Evolutionary conservation across 2,329 filamentous ascomycete genomes (phyloP).

Genomic region (Gaeumannomyces sp.): DNA sequence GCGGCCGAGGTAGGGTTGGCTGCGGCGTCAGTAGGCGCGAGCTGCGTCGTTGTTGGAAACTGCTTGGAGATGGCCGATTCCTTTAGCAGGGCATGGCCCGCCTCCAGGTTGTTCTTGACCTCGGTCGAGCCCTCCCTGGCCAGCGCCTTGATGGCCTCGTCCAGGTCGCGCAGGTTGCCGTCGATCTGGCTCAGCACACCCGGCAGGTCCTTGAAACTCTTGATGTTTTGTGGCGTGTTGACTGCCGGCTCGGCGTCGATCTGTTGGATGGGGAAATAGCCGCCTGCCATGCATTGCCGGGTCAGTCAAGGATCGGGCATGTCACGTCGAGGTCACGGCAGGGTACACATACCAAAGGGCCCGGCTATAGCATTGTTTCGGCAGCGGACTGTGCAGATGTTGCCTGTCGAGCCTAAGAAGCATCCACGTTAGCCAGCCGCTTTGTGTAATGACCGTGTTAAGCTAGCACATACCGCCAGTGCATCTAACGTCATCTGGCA

Average conservation of each 20-base stretch:
- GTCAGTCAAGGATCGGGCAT: too few species aligned
- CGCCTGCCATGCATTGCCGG: slow-evolving; percentile 8
- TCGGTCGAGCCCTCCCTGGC: too few species aligned
- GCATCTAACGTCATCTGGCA: slow-evolving; percentile 44
- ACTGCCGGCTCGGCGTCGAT: slow-evolving; percentile 33
- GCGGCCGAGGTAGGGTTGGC: too few species aligned
- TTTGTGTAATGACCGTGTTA: too few species aligned
- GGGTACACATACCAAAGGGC: slow-evolving; percentile 27
- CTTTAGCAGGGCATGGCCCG: too few species aligned
- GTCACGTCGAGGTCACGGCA: too few species aligned
- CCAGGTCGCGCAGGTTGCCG: slow-evolving; percentile 44
- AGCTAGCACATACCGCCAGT: slow-evolving; percentile 35
- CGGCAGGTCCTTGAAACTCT: slow-evolving; percentile 37
- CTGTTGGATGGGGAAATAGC: slow-evolving; percentile 54
- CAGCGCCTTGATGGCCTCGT: slow-evolving; percentile 33
- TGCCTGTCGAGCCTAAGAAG: slow-evolving; percentile 42
- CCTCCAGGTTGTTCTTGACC: too few species aligned
- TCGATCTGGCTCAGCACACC: slow-evolving; percentile 42
- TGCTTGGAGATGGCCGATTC: too few species aligned
- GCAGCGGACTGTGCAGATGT: slow-evolving; percentile 53
- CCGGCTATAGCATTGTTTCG: slow-evolving; percentile 42
- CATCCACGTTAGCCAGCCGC: too few species aligned
- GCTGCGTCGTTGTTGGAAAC: too few species aligned
- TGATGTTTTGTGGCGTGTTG: slow-evolving; percentile 39
- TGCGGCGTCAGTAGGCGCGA: too few species aligned